Base-by-base conservation (phyloP, 139 green algal species). In the Chlamydomonas eustigma region DNA sequence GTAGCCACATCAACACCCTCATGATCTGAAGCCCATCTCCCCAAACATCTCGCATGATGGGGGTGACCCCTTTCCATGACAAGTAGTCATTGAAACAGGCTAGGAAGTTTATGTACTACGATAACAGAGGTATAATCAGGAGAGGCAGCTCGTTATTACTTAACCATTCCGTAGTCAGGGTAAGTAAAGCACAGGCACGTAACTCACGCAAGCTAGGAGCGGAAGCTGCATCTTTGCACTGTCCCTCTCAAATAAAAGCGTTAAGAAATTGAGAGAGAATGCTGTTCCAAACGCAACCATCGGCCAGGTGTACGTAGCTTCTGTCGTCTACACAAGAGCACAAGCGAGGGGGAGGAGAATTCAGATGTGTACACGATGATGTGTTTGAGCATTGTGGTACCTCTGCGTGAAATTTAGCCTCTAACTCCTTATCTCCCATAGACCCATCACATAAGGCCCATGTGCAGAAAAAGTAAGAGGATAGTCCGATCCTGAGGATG, bases 231-330 rank as follows among this genome's bases (percentile, higher is more conserved):
- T 77, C 73, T 85, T 85, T 2, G 50, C 65, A 35, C 51, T 67
- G 33, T 84, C 82, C 18, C 82, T 78, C 78, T 87, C 82, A 50
- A 87, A 87, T 0, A 83, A 39, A 0, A 87, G 36, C 4, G 73
- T 83, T 1, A 87, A 39, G 39, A 81, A 78, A 52, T 87, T 87
- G 1, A 87, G 75, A 24, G 18, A 72, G 65, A 72, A 72, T 4
- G 65, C 65, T 12, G 65, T 72, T 22, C 4, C 34, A 34, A 72
- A 72, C 44, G 44, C 44, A 58, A 58, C 44, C 44, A 58, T 58
- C 12, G 44, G 44, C 44, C 44, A 58, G 44, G 44, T 18, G 44
- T 58, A 58, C 44, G 44, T 58, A 18, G 12, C 44, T 58, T 58
- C 12, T 18, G 44, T 28, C 12, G 44, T 18, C 44, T 58, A 28